Base-by-base conservation (phyloP, 768 basidiomycete genomes). In the Cyclocybe cylindracea region DNA sequence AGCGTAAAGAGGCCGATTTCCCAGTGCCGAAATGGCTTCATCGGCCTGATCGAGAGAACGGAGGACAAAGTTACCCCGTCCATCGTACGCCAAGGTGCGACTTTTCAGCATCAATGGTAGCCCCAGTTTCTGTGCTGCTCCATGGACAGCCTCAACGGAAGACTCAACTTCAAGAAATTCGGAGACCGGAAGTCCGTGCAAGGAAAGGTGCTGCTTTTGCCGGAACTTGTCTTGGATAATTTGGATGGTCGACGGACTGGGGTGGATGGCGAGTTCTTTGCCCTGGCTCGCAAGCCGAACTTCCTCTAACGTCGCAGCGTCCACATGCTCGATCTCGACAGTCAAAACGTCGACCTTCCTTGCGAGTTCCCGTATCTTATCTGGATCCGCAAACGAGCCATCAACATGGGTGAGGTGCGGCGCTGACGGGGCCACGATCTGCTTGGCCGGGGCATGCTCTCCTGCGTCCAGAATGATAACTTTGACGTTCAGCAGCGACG, bases 251-350 rank as follows among this genome's bases (percentile, higher is more conserved):
- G 72, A 70, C 0, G 95, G 92, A 53, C 79, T 82, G 0, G 96
- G 97, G 66, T 92, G 90, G 24, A 88, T 78, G 76, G 56, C 65
- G 8, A 78, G 55, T 10, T 56, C 47, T 10, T 66, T 69, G 10
- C 51, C 65, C 47, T 66, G 61, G 46, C 58, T 64, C 34, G 52
- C 46, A 13, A 59, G 67, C 57, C 82, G 74, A 2, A 90, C 73
- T 45, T 84, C 78, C 44, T 86, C 81, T 8, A 99, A 75, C 0
- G 90, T 83, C 16, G 73, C 73, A 9, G 80, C 91, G 56, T 96
- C 83, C 54, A 99, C 93, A 62, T 99, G 97, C 70, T 99, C 96
- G 33, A 98, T 98, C 75, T 99, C 96, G 46, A 96, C 85, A 0
- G 96, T 98, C 44, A 98, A 74, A 33, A 98, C 74, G 61, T 98